Conservation (phyloP, 768 basidiomycete genomes). For the Suillus occidentalis region DNA sequence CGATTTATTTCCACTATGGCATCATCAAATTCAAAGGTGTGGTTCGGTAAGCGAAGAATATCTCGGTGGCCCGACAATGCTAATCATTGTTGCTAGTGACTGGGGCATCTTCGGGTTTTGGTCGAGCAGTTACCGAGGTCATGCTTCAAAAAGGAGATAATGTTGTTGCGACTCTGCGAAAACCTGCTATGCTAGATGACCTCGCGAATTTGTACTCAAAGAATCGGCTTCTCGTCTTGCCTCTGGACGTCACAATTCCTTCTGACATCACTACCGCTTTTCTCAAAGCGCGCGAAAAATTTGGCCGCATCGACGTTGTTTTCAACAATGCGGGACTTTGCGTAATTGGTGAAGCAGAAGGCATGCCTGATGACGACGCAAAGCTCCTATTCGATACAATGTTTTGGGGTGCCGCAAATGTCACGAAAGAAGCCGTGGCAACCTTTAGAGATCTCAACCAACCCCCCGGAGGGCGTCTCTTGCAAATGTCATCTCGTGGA, state of each 20-base stretch:
- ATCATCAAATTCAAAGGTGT: slow-evolving; percentile 16
- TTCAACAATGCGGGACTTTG: slow-evolving; percentile 42
- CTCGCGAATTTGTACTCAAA: slow-evolving; percentile 27
- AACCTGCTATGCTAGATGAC: slow-evolving; percentile 34
- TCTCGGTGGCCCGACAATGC: not conserved
- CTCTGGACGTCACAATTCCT: slow-evolving; percentile 38
- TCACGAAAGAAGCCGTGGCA: slow-evolving; percentile 32
- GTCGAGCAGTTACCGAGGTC: slow-evolving; percentile 33
- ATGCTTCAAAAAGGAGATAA: slow-evolving; percentile 39
- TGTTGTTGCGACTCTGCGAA: slow-evolving; percentile 43
- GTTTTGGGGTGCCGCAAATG: slow-evolving; percentile 39
- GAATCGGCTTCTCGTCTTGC: slow-evolving; percentile 36
- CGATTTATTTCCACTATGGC: not conserved
- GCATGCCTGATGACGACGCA: slow-evolving; percentile 32
- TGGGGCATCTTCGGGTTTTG: slow-evolving; percentile 41
- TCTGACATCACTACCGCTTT: slow-evolving; percentile 38
- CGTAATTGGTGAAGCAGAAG: slow-evolving; percentile 39
- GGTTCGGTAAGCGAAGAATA: slow-evolving; percentile 20
- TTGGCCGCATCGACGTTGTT: slow-evolving; percentile 46
- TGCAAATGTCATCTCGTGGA: slow-evolving; percentile 36
- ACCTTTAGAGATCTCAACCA: slow-evolving; percentile 40
- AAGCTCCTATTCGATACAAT: slow-evolving; percentile 38
- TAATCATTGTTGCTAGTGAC: slow-evolving; percentile 31
- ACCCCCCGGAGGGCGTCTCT: slow-evolving; percentile 39
- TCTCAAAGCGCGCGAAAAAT: slow-evolving; percentile 30